Percentiles rank a stretch among this genome's conserved stretches.
phyloP scores from a whole-genome alignment of 805 yeast species.

The Yarrowia divulgata region DNA sequence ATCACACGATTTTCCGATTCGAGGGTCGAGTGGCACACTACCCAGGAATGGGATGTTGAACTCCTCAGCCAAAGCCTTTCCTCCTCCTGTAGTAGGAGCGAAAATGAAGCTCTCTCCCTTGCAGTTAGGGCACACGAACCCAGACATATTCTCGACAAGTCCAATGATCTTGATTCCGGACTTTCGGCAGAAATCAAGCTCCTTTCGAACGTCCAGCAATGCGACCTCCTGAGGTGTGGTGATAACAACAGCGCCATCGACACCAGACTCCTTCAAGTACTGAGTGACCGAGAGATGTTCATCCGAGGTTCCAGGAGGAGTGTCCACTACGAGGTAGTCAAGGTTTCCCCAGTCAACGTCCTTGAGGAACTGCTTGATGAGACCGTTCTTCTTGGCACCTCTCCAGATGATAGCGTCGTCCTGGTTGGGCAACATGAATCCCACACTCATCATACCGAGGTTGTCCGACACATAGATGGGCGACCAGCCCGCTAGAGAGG shows the following conservation, averaged over 20 bases:
- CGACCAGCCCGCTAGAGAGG: slow-evolving; percentile 92
- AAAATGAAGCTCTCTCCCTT: slow-evolving; percentile 88
- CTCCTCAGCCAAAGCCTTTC: slow-evolving; percentile 81
- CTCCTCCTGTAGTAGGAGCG: slow-evolving; percentile 97
- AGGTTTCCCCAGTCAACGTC: slow-evolving; percentile 92
- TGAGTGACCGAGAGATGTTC: slow-evolving; percentile 92
- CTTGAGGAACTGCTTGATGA: slow-evolving; percentile 90
- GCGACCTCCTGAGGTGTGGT: slow-evolving; percentile 99
- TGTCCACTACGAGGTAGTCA: slow-evolving; percentile 89
- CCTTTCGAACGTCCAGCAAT: slow-evolving; percentile 90
- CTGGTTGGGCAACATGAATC: slow-evolving; percentile 89
- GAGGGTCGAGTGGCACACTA: slow-evolving; percentile 92
- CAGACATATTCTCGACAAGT: slow-evolving; percentile 96
- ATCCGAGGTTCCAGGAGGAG: slow-evolving; percentile 99
- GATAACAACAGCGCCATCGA: slow-evolving; percentile 93
- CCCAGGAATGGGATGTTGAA: slow-evolving; percentile 82
- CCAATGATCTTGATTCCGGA: slow-evolving; percentile 89
- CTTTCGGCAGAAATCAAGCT: slow-evolving; percentile 90
- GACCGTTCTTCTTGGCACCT: slow-evolving; percentile 92
- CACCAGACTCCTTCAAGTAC: slow-evolving; percentile 85
- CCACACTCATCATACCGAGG: slow-evolving; percentile 93
- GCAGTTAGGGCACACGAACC: slow-evolving; percentile 96
- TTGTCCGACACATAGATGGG: slow-evolving; percentile 97
- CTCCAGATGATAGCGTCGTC: slow-evolving; percentile 97
- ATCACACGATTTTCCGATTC: slow-evolving; percentile 91